These are phyloP conservation scores for Globisporangium acanthophoron DNA, from an alignment of 352 stramenopile species.

Conservation along the genomic window DNA sequence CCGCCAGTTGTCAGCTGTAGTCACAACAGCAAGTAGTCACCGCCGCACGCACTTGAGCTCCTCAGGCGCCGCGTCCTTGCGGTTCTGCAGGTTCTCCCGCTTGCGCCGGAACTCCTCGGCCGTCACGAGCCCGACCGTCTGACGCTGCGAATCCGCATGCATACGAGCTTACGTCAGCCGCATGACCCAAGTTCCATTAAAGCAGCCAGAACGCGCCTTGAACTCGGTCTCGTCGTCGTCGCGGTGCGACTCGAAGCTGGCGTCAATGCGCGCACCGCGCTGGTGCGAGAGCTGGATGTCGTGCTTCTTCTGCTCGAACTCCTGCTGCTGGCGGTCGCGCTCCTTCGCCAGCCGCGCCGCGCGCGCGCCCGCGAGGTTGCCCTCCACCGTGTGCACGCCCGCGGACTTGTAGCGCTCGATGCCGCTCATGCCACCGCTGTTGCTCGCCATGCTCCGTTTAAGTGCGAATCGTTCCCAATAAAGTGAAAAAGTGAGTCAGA, in stretches of 20 bases:
- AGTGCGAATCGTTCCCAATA: constrained; percentile 13
- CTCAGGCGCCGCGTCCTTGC: constrained; percentile 20
- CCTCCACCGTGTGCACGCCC: constrained; percentile 95
- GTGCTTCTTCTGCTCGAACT: constrained; percentile 92
- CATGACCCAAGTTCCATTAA: neutral
- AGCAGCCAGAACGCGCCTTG: constrained; percentile 39
- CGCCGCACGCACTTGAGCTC: constrained; percentile 20
- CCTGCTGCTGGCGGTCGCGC: constrained; percentile 90
- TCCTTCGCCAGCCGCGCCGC: constrained; percentile 90
- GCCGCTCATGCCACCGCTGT: constrained; percentile 33
- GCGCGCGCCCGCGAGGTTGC: constrained; percentile 90
- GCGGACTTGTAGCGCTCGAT: constrained; percentile 80
- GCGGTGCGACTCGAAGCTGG: constrained; percentile 87
- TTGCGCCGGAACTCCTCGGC: constrained; percentile 91
- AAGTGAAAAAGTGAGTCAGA: constrained; percentile 17
- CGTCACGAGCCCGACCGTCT: constrained; percentile 92
- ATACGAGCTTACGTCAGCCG: neutral
- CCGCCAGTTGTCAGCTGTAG: neutral
- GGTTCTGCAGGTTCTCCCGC: constrained; percentile 69
- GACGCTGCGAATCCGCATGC: constrained; percentile 28
- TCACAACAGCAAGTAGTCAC: neutral
- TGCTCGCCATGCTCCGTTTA: neutral
- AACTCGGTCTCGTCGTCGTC: constrained; percentile 83
- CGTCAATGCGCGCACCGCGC: constrained; percentile 84
- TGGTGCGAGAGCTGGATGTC: constrained; percentile 85